Percentiles rank a stretch among this genome's conserved stretches.
Evolutionary conservation across 1,284 basidiomycete genomes (phyloP).

Genomic region (Afroboletus lepidellus): DNA sequence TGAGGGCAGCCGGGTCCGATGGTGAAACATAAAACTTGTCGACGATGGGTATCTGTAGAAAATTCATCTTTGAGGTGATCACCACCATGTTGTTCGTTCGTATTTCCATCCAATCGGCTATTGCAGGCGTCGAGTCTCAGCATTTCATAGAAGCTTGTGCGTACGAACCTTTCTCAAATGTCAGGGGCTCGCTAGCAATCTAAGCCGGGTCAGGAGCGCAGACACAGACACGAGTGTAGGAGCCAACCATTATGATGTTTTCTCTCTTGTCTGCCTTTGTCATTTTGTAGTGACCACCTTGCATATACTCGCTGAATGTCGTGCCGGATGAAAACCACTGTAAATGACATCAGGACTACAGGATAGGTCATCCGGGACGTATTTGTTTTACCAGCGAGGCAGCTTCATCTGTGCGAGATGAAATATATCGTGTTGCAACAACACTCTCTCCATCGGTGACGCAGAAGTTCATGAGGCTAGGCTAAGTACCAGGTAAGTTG

Average conservation of each 20-base stretch:
- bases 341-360: conserved; percentile 2
- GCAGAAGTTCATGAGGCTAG: conserved; percentile 94
- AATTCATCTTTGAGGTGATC: conserved; percentile 91
- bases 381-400: conserved; percentile 75
- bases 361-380: neutral
- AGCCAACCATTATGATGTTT: conserved; percentile 82
- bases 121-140: neutral
- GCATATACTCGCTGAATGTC: conserved; percentile 87
- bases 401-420: conserved; percentile 87
- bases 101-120: conserved; percentile 96
- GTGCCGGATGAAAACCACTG: conserved; percentile 96
- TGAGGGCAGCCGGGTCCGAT: conserved; percentile 65
- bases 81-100: conserved; percentile 92
- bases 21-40: conserved; percentile 88
- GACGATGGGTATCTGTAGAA: conserved; percentile 90
- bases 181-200: conserved; percentile 90
- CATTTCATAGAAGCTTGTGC: neutral
- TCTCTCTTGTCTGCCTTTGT: conserved; percentile 94
- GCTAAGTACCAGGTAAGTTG: conserved; percentile 44
- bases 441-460: conserved; percentile 93
- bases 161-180: conserved; percentile 83
- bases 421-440: conserved; percentile 93
- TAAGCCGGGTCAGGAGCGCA: conserved; percentile 27
- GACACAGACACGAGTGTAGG: neutral
- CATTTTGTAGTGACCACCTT: conserved; percentile 91